A percentile compares a stretch with the other conserved stretches of the same genome.
phyloP scores from a whole-genome alignment of 2,329 filamentous ascomycete genomes.

The Xylariomycetidae sp. region DNA sequence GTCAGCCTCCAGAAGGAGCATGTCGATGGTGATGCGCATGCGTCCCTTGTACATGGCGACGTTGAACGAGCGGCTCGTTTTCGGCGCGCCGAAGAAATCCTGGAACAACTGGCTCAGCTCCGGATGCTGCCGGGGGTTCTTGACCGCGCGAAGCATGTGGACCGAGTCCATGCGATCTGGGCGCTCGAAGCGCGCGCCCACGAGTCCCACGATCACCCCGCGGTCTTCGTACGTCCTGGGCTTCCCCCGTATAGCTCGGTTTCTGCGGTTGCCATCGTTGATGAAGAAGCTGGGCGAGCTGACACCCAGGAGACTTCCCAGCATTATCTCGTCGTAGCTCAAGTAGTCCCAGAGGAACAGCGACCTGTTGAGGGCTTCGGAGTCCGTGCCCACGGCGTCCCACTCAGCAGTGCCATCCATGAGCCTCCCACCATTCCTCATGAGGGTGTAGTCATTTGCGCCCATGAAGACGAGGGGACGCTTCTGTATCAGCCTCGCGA shows the following conservation, averaged over 20 bases:
- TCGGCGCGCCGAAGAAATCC: constrained; percentile 15
- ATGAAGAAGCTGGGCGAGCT: constrained; percentile 27
- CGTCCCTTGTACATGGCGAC: constrained; percentile 19
- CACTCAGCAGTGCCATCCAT: constrained; percentile 12
- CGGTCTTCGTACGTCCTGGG: constrained; percentile 19
- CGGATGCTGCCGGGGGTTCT: constrained; percentile 11
- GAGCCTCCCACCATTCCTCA: constrained; percentile 12
- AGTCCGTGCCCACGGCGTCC: constrained; percentile 23
- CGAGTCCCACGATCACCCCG: constrained; percentile 28
- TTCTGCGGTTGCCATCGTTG: constrained; percentile 24
- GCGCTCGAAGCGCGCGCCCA: constrained; percentile 28
- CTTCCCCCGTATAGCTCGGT: constrained; percentile 7
- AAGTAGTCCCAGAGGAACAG: constrained; percentile 21
- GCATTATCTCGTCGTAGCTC: constrained; percentile 32
- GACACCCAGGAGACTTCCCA: constrained; percentile 25
- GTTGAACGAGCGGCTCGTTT: constrained; percentile 13
- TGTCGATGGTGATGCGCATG: constrained; percentile 20
- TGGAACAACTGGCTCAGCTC: constrained; percentile 17
- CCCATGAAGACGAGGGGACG: constrained; percentile 21
- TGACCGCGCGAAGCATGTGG: constrained; percentile 6
- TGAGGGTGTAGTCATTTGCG: constrained; percentile 15
- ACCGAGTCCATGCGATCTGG: constrained; percentile 23
- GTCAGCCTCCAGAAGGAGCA: constrained; percentile 26
- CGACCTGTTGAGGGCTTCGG: constrained; percentile 9
- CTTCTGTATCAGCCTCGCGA: constrained; percentile 20